These are phyloP conservation scores for Leccinellum luteum DNA, from an alignment of 768 basidiomycete species.

Conservation along the genomic window DNA sequence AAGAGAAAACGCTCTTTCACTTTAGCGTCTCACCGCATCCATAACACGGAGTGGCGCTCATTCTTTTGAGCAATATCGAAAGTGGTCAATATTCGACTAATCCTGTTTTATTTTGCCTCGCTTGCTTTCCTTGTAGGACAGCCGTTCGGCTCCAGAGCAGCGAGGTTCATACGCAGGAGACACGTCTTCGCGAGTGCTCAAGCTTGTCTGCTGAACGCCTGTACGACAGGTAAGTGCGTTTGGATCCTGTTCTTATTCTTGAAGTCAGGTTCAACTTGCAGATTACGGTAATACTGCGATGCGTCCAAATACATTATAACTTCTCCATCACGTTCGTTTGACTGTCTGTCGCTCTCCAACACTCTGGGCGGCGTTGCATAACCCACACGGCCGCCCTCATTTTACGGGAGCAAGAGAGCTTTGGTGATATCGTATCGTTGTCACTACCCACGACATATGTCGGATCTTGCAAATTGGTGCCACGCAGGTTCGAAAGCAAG, in stretches of 20 bases:
- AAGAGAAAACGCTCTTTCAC: constrained; percentile 60
- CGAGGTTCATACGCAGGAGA: constrained; percentile 54
- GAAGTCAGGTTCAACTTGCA: not conserved
- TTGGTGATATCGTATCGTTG: constrained; percentile 23
- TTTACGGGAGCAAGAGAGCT: constrained; percentile 85
- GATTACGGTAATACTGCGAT: not conserved
- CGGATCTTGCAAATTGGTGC: constrained; percentile 24
- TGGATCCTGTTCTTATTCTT: not conserved
- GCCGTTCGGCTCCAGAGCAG: constrained; percentile 30
- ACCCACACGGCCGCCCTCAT: constrained; percentile 87
- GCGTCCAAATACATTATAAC: constrained; percentile 3
- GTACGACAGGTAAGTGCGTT: constrained; percentile 18
- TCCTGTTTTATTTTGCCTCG: constrained; percentile 42
- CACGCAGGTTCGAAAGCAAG: constrained; percentile 37
- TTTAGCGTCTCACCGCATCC: constrained; percentile 72
- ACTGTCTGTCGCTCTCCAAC: constrained; percentile 69
- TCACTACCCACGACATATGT: constrained; percentile 36
- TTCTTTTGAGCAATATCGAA: constrained; percentile 77
- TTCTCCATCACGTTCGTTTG: not conserved
- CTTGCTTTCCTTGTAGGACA: constrained; percentile 29
- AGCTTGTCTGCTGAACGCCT: not conserved
- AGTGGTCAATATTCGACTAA: constrained; percentile 26
- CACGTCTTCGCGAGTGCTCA: constrained; percentile 19
- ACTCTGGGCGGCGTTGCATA: constrained; percentile 85
- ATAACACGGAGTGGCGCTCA: constrained; percentile 70